Percentiles rank a stretch among this genome's conserved stretches.
Evolutionary conservation across 305 asterid genomes (phyloP).

Genomic region (Fraxinus sp.): DNA sequence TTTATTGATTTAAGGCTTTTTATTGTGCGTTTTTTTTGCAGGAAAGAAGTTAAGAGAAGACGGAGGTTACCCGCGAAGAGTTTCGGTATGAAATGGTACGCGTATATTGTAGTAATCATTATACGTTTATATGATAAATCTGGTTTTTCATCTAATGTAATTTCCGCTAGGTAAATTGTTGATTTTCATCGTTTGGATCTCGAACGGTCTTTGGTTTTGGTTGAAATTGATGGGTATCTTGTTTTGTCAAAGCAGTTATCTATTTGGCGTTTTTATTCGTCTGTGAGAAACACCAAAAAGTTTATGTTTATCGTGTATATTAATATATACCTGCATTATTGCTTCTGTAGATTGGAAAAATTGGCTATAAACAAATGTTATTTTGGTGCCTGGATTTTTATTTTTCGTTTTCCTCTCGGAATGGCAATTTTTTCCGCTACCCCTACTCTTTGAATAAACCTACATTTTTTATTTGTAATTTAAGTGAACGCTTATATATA

Average conservation of each 20-base stretch:
- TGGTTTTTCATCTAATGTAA: constrained; percentile 29
- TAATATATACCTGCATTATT: not conserved
- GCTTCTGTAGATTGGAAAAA: constrained; percentile 10
- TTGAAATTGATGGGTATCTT: constrained; percentile 22
- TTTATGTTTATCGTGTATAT: not conserved
- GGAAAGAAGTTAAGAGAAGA: constrained; percentile 40
- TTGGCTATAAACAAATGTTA: constrained; percentile 9
- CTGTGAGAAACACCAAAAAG: not conserved
- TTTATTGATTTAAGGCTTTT: constrained; percentile 28
- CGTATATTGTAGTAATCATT: constrained; percentile 5
- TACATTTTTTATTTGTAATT: constrained; percentile 6
- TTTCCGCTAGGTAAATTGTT: constrained; percentile 24
- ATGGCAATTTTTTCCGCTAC: constrained; percentile 6
- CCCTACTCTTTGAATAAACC: constrained; percentile 17
- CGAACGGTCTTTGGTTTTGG: constrained; percentile 27
- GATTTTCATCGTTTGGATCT: constrained; percentile 38
- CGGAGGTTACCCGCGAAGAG: constrained; percentile 42
- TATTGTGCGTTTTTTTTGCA: constrained; percentile 20
- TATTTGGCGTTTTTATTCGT: constrained; percentile 5
- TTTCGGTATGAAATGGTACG: constrained; percentile 71
- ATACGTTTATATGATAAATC: not conserved
- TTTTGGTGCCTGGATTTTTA: not conserved
- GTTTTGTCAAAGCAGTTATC: not conserved
- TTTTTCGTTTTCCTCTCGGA: not conserved
- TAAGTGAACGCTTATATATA: not conserved